Evolutionary conservation across 495 filamentous ascomycete species (phyloP), one percentile per base, ranked within the genome.

Genomic region (Aspergillus haitiensis): DNA sequence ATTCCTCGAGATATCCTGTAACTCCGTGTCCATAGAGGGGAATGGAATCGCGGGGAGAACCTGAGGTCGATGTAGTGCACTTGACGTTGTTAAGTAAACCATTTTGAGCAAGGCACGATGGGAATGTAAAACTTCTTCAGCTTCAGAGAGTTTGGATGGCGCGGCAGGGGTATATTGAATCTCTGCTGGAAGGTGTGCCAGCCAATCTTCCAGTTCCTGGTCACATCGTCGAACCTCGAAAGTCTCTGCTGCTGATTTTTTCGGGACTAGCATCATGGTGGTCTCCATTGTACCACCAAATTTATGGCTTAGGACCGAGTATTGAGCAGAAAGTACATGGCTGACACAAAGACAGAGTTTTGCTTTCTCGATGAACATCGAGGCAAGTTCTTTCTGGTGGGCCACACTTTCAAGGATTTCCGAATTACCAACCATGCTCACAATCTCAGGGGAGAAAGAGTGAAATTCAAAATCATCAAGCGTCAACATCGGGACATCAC

Each of bases 311-410:
- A 94, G 74, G 7, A 94, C 89, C n/a, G 89, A 93, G 70, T 97
- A 97, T 67, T 96, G 92, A 13, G 88, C 85, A 18, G 85, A 84
- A 39, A 97, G 78, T 54, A 97, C 91, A 66, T 90, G 86, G 71
- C 87, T 89, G 72, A 97, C 88, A 70, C 86, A 87, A 36, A 92
- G 79, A 67, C 89, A 93, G n/a, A 97, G 82, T 72, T 91, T 93
- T 3, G 91, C 88, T 74, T 95, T 96, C 58, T 91, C 87, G 63
- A 97, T 90, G 73, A 91, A 96, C 88, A 96, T 88, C 57, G 86
- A 72, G 3, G 91, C 92, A 45, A 95, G 77, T 68, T 91, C 78
- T 48, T 81, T 80, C 72, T 94, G 90, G 67, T 86, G 83, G 49
- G 74, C 78, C 13, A 81, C 71, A 65, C 90, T 86, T 40, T 82